phyloP scores from a whole-genome alignment of 441 rosid species.

The Pelargonium fulgidum region DNA sequence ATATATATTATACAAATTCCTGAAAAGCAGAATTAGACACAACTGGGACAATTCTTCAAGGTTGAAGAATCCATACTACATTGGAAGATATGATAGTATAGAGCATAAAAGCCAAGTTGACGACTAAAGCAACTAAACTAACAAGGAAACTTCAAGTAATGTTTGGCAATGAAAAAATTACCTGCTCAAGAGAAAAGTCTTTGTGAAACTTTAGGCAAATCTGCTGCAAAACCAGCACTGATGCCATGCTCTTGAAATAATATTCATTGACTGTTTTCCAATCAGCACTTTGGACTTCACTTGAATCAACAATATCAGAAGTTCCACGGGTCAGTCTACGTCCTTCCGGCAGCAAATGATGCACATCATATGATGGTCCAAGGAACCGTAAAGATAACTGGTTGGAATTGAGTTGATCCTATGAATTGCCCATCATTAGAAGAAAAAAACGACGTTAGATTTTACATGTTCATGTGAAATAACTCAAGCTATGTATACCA shows the following conservation, averaged over 20 bases:
- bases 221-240: conserved; percentile 63
- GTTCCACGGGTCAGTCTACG: conserved; percentile 33
- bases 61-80: background rate
- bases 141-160: background rate
- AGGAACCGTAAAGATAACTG: conserved; percentile 51
- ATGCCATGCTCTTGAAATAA: conserved; percentile 78
- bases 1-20: background rate
- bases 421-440: conserved; percentile 19
- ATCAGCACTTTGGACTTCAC: conserved; percentile 32
- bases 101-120: background rate
- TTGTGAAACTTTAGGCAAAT: conserved; percentile 58
- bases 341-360: conserved; percentile 52
- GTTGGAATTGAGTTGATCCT: conserved; percentile 45
- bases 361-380: conserved; percentile 62
- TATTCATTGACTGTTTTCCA: conserved; percentile 67
- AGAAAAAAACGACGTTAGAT: conserved; percentile 17
- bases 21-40: background rate
- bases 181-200: conserved; percentile 84
- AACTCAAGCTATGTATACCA: background rate
- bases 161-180: conserved; percentile 16
- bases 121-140: background rate
- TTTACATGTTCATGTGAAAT: background rate
- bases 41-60: background rate
- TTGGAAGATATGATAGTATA: background rate
- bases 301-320: conserved; percentile 24